phyloP scores from a whole-genome alignment of 768 basidiomycete species.

The Termitomyces sp. region DNA sequence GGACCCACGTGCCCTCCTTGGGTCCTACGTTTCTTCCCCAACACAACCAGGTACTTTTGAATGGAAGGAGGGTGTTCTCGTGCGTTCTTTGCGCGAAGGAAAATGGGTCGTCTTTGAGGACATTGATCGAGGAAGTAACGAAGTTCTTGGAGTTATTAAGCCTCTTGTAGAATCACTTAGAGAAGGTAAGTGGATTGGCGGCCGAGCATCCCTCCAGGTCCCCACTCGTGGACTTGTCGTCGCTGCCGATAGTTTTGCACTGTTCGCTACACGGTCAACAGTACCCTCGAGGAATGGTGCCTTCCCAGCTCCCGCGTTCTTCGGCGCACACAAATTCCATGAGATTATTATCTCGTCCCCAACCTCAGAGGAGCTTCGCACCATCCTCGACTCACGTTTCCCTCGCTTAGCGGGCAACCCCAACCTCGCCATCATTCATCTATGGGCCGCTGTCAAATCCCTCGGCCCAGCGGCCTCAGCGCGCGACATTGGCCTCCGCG shows the following conservation, averaged over 20 bases:
- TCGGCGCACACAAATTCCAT: slow-evolving; percentile 79
- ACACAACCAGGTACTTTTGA: slow-evolving; percentile 84
- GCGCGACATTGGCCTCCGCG: slow-evolving; percentile 66
- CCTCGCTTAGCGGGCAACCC: slow-evolving; percentile 47
- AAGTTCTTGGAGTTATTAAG: slow-evolving; percentile 84
- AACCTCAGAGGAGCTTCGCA: slow-evolving; percentile 55
- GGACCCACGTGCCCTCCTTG: slow-evolving; percentile 88
- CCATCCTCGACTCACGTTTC: slow-evolving; percentile 67
- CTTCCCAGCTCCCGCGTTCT: slow-evolving; percentile 63
- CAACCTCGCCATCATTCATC: slow-evolving; percentile 45
- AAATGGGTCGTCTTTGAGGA: slow-evolving; percentile 93
- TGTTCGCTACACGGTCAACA: slow-evolving; percentile 86
- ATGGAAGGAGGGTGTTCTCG: slow-evolving; percentile 93
- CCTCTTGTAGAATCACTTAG: slow-evolving; percentile 74
- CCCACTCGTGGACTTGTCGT: slow-evolving; percentile 70
- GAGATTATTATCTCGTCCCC: slow-evolving; percentile 65
- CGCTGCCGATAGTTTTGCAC: slow-evolving; percentile 73
- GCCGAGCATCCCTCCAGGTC: slow-evolving; percentile 59
- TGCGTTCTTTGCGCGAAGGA: slow-evolving; percentile 85
- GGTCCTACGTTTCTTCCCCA: slow-evolving; percentile 87
- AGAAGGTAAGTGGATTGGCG: slow-evolving; percentile 71
- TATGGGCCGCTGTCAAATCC: slow-evolving; percentile 62
- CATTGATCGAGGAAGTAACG: slow-evolving; percentile 84
- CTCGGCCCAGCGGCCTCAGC: slow-evolving; percentile 47
- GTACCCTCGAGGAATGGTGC: slow-evolving; percentile 36